Evolutionary conservation across 2,329 filamentous ascomycete genomes (phyloP).

Genomic region (Exophiala alcalophila): DNA sequence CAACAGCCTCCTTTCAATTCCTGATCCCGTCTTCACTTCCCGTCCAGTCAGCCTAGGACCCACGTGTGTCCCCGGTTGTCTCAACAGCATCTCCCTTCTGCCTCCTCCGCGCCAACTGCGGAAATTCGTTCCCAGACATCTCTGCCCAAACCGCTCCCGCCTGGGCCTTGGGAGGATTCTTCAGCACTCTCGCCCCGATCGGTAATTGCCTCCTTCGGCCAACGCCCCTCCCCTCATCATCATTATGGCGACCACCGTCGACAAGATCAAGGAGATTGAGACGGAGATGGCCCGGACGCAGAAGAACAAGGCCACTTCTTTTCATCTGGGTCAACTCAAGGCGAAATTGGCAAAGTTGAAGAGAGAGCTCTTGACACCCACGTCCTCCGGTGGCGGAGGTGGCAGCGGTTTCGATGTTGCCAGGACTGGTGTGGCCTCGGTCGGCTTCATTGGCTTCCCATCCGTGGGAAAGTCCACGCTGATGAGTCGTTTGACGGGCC

Average conservation of each 20-base stretch:
- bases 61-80: too few relatives aligned
- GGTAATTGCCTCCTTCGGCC: conserved; percentile 32
- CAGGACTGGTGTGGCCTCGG: conserved; percentile 91
- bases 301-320: conserved; percentile 95
- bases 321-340: conserved; percentile 90
- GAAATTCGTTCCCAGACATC: conserved; percentile 5
- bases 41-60: too few relatives aligned
- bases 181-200: not conserved
- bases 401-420: conserved; percentile 94
- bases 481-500: conserved; percentile 90
- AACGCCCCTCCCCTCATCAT: not conserved
- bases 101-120: conserved; percentile 1
- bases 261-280: conserved; percentile 99
- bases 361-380: conserved; percentile 86
- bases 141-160: not conserved
- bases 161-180: not conserved
- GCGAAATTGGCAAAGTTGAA: conserved; percentile 98
- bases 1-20: not conserved
- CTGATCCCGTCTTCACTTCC: too few relatives aligned
- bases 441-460: conserved; percentile 97
- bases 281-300: conserved; percentile 96
- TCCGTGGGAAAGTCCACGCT: conserved; percentile 98
- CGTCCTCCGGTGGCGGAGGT: conserved; percentile 74
- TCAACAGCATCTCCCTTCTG: not conserved
- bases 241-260: conserved; percentile 92